These are phyloP conservation scores for Macroventuria anomochaeta DNA, from an alignment of 2,329 filamentous ascomycete species.

Conservation along the genomic window DNA sequence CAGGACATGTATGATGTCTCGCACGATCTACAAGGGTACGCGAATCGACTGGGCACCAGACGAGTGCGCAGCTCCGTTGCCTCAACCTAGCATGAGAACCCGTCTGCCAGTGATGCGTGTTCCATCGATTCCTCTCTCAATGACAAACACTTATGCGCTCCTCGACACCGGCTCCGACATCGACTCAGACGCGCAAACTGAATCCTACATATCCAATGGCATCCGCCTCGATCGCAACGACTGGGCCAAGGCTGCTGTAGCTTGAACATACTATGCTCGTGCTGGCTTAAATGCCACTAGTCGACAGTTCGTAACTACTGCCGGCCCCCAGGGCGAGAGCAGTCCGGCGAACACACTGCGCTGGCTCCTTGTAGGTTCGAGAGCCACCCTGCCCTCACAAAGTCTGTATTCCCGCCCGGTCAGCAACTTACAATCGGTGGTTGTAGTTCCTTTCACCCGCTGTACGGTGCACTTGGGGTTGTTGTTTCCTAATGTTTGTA, in stretches of 20 bases:
- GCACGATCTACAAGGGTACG: constrained; percentile 70
- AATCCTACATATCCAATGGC: constrained; percentile 30
- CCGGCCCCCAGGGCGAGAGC: too few species aligned
- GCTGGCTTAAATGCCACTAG: too few species aligned
- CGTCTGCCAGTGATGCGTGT: constrained; percentile 13
- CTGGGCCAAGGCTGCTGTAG: constrained; percentile 31
- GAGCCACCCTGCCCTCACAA: background rate
- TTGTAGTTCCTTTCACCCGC: background rate
- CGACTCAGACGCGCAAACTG: constrained; percentile 36
- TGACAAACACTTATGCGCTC: constrained; percentile 42
- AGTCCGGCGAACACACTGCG: background rate
- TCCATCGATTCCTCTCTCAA: constrained; percentile 27
- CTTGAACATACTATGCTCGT: constrained; percentile 10
- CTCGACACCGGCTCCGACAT: constrained; percentile 36
- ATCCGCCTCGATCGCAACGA: constrained; percentile 25
- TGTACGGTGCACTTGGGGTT: background rate
- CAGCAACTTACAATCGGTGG: too few species aligned
- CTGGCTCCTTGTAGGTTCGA: background rate
- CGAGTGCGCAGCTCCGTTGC: constrained; percentile 71
- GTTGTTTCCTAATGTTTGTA: background rate
- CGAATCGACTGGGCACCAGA: constrained; percentile 75
- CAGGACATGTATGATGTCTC: constrained; percentile 75
- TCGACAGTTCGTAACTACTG: background rate
- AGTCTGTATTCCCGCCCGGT: too few species aligned
- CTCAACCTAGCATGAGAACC: constrained; percentile 27